These are phyloP conservation scores for Xylariaceae sp. DNA, from an alignment of 2,329 filamentous ascomycete genomes.

Conservation along the genomic window DNA sequence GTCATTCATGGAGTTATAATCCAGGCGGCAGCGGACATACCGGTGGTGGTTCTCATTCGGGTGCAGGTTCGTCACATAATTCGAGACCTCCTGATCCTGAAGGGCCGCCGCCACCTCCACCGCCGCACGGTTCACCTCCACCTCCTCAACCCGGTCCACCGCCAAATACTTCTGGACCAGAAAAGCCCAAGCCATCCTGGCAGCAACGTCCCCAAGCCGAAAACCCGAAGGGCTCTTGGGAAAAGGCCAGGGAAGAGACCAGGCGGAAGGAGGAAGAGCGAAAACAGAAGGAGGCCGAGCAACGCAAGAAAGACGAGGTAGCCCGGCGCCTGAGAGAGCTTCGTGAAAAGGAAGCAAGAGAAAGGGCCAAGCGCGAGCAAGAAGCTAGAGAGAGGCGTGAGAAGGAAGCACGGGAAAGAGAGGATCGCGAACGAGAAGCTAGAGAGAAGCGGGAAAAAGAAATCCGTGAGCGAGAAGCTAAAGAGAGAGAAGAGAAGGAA, in stretches of 20 bases:
- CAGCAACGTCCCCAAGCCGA: slow-evolving; percentile 40
- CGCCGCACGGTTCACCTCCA: slow-evolving; percentile 42
- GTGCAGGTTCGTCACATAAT: slow-evolving; percentile 25
- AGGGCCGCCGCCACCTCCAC: slow-evolving; percentile 45
- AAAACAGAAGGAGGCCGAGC: slow-evolving; percentile 64
- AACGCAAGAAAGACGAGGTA: slow-evolving; percentile 63
- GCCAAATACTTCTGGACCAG: slow-evolving; percentile 33
- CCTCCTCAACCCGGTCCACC: slow-evolving; percentile 37
- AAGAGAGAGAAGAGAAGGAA: slow-evolving; percentile 42
- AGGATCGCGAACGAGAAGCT: slow-evolving; percentile 39
- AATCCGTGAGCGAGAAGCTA: slow-evolving; percentile 40
- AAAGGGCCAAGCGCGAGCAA: slow-evolving; percentile 41
- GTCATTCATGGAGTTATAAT: slow-evolving; percentile 33
- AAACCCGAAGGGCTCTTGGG: slow-evolving; percentile 61
- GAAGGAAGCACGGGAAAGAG: slow-evolving; percentile 44
- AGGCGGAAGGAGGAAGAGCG: slow-evolving; percentile 68
- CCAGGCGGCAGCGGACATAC: slow-evolving; percentile 33
- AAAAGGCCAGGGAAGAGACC: slow-evolving; percentile 72
- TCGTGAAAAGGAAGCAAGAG: slow-evolving; percentile 56
- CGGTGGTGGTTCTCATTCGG: slow-evolving; percentile 28
- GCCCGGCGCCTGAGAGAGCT: slow-evolving; percentile 59
- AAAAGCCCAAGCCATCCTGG: slow-evolving; percentile 48
- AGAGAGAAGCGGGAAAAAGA: slow-evolving; percentile 46
- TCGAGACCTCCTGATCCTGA: slow-evolving; percentile 35
- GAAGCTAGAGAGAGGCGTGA: slow-evolving; percentile 46